Percentiles rank a stretch among this genome's conserved stretches.
phyloP scores from a whole-genome alignment of 805 yeast genomes.

The Clavispora carvajalis region DNA sequence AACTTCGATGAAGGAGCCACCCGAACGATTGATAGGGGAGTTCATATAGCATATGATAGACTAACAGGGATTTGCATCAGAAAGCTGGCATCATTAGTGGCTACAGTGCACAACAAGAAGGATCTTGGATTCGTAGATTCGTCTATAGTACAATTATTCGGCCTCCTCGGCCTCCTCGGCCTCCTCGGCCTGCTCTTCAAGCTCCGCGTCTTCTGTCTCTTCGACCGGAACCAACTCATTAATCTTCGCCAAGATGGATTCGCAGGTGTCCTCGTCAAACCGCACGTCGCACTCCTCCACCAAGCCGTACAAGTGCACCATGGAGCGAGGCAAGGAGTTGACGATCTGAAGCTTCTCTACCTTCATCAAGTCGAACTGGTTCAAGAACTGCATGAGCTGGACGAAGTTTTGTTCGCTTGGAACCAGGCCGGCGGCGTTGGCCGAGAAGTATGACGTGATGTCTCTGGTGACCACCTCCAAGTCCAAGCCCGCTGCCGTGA shows the following conservation, averaged over 20 bases:
- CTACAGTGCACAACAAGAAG: no score
- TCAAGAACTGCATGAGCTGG: conserved; percentile 42
- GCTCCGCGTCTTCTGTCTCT: conserved; percentile 24
- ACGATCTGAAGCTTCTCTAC: conserved; percentile 81
- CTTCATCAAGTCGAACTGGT: conserved; percentile 59
- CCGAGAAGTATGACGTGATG: conserved; percentile 35
- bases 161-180: conserved; percentile 4
- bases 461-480: conserved; percentile 49
- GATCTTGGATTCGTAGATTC: not conserved
- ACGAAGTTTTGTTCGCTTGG: conserved; percentile 19
- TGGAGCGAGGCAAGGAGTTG: conserved; percentile 71
- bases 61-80: not conserved
- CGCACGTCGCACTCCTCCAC: conserved; percentile 92
- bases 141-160: not conserved
- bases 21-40: conserved; percentile 9
- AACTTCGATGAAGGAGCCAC: not conserved
- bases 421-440: conserved; percentile 21
- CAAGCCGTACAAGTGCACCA: conserved; percentile 73
- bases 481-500: conserved; percentile 39
- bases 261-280: conserved; percentile 62
- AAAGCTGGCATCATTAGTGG: no score
- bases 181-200: conserved; percentile 15
- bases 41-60: conserved; percentile 3
- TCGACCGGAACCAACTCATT: conserved; percentile 47
- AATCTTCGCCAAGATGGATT: conserved; percentile 53